Conservation (phyloP, 2,329 filamentous ascomycete species). For the Phialocephala sp. region DNA sequence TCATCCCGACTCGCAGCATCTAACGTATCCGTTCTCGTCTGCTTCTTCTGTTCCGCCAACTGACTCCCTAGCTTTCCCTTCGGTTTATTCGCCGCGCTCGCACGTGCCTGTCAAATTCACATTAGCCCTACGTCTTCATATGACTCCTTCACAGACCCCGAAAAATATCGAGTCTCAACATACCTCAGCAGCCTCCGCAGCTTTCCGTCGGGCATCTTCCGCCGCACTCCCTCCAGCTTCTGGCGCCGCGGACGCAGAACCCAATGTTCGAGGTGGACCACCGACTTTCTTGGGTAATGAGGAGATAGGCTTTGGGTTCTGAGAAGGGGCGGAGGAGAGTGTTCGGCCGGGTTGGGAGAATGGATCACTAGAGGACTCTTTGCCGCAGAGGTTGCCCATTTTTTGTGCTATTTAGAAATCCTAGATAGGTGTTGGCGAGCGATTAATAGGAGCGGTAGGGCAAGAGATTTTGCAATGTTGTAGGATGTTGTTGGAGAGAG, state of each 20-base stretch:
- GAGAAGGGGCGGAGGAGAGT: conserved; percentile 59
- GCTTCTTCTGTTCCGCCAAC: conserved; percentile 76
- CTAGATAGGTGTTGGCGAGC: not conserved
- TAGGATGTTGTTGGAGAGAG: conserved; percentile 2
- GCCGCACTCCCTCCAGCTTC: conserved; percentile 33
- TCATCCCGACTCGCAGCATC: conserved; percentile 72
- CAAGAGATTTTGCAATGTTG: not conserved
- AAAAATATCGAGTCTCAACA: conserved; percentile 38
- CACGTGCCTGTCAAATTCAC: conserved; percentile 20
- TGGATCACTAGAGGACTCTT: conserved; percentile 68
- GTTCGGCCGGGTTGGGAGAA: conserved; percentile 77
- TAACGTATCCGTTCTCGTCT: conserved; percentile 71
- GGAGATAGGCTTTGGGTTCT: conserved; percentile 51
- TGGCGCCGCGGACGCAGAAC: conserved; percentile 57
- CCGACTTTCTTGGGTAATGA: conserved; percentile 58
- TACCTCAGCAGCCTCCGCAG: conserved; percentile 86
- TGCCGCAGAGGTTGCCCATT: conserved; percentile 91
- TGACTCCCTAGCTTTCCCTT: conserved; percentile 71
- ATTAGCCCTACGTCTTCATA: not conserved
- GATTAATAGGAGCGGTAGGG: not conserved
- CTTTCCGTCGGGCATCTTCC: conserved; percentile 71
- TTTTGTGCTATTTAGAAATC: conserved; percentile 24
- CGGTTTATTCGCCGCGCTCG: conserved; percentile 52
- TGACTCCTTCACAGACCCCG: not conserved
- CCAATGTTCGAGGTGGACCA: conserved; percentile 68